Conservation (phyloP, 179 eudicot genomes). For the Spergularia azorica region DNA sequence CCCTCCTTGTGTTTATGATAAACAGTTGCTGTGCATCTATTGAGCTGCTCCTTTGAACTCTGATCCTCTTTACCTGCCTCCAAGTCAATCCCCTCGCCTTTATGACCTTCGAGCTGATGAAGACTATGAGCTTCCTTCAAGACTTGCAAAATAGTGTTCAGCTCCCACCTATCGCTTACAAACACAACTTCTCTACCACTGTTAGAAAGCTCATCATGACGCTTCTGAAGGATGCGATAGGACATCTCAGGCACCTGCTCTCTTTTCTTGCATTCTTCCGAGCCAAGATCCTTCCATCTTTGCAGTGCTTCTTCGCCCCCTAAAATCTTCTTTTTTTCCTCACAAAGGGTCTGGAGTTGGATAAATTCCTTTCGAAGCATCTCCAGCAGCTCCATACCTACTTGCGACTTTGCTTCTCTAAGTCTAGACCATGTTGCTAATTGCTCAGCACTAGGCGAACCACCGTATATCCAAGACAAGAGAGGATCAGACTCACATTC, state of each 20-base stretch:
- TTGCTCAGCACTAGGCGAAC: constrained; percentile 60
- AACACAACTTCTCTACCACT: constrained; percentile 45
- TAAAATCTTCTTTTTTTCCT: constrained; percentile 64
- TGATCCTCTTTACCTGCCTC: constrained; percentile 84
- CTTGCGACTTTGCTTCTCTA: constrained; percentile 70
- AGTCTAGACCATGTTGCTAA: constrained; percentile 61
- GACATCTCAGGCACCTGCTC: constrained; percentile 50
- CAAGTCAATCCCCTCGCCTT: constrained; percentile 58
- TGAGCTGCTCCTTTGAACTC: constrained; percentile 78
- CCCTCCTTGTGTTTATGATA: constrained; percentile 81
- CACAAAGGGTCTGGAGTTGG: constrained; percentile 69
- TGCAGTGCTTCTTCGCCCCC: constrained; percentile 87
- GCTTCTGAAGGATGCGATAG: constrained; percentile 56
- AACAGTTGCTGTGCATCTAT: constrained; percentile 65
- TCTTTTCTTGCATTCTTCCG: constrained; percentile 83
- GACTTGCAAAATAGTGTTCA: constrained; percentile 64
- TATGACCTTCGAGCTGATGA: constrained; percentile 61
- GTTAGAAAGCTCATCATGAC: constrained; percentile 69
- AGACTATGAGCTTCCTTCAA: constrained; percentile 75
- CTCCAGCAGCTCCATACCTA: constrained; percentile 63
- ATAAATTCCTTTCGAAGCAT: constrained; percentile 74
- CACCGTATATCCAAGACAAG: constrained; percentile 79
- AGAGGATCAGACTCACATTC: constrained; percentile 57
- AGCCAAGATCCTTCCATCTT: constrained; percentile 69
- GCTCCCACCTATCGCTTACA: constrained; percentile 63